These are phyloP conservation scores for Candida ovalis DNA, from an alignment of 805 yeast genomes.

Conservation along the genomic window DNA sequence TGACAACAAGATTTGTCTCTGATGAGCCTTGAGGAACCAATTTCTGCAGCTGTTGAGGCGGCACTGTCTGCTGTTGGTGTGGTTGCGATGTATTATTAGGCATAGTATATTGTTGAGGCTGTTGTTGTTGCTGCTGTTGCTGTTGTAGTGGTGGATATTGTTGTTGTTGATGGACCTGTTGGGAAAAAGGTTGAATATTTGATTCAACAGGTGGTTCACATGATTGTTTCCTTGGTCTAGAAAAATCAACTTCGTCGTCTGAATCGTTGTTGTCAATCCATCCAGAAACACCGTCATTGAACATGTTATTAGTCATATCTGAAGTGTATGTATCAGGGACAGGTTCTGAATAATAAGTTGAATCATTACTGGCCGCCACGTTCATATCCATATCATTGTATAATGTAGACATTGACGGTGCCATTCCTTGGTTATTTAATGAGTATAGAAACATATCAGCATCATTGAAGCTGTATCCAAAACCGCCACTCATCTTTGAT, in stretches of 20 bases:
- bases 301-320: background rate
- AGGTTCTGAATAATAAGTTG: background rate
- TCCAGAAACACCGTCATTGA: background rate
- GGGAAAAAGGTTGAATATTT: conserved; percentile 1
- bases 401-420: background rate
- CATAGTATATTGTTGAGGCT: background rate
- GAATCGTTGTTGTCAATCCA: conserved; percentile 1
- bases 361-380: no score
- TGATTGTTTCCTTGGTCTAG: background rate
- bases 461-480: conserved; percentile 24
- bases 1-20: background rate
- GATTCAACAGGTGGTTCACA: background rate
- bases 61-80: no score
- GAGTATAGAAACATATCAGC: conserved; percentile 27
- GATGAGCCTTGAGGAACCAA: background rate
- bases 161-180: conserved; percentile 2
- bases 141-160: conserved; percentile 1
- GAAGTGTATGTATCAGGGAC: background rate
- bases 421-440: conserved; percentile 13
- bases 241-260: conserved; percentile 2
- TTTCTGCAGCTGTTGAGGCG: background rate
- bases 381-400: background rate
- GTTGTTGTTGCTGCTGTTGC: no score
- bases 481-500: conserved; percentile 6
- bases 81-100: background rate